Percentiles rank a stretch among this genome's conserved stretches.
These are phyloP conservation scores for Tephrocybe sp. DNA, from an alignment of 768 basidiomycete genomes.

Conservation along the genomic window DNA sequence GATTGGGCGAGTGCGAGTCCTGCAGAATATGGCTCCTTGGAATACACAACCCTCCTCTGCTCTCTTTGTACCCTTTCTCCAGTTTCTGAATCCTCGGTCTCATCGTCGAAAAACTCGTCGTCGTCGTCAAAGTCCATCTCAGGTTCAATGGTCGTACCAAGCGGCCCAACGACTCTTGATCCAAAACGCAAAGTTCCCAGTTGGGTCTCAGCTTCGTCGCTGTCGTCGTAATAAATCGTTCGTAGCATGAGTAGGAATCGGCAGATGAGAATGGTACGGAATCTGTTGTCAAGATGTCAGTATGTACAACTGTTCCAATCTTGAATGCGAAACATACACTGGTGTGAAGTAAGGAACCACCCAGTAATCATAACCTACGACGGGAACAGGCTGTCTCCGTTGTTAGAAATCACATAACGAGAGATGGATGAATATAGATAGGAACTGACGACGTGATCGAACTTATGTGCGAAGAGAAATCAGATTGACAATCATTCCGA, in stretches of 20 bases:
- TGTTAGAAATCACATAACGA: background rate
- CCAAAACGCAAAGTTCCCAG: conserved; percentile 20
- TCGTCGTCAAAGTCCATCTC: conserved; percentile 9
- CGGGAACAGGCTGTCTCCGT: conserved; percentile 21
- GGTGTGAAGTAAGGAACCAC: conserved; percentile 33
- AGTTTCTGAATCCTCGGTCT: conserved; percentile 3
- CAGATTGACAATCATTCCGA: background rate
- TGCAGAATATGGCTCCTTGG: conserved; percentile 22
- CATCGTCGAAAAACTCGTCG: conserved; percentile 4
- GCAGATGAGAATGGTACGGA: conserved; percentile 33
- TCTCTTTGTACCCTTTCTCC: conserved; percentile 14
- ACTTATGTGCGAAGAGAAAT: background rate
- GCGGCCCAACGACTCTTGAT: conserved; percentile 24
- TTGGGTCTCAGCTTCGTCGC: conserved; percentile 10
- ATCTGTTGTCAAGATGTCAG: conserved; percentile 13
- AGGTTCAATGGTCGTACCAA: conserved; percentile 26
- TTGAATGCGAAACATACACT: conserved; percentile 20
- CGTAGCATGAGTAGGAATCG: conserved; percentile 30
- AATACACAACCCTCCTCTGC: conserved; percentile 18
- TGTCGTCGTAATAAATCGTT: conserved; percentile 22
- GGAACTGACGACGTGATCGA: conserved; percentile 8
- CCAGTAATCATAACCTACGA: conserved; percentile 31
- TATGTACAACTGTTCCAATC: background rate
- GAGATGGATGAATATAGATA: background rate
- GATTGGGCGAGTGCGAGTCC: too few relatives aligned